A percentile compares a stretch with the other conserved stretches of the same genome.
Evolutionary conservation across 352 stramenopile genomes (phyloP).

Genomic region (Phytopythium oedochilum): DNA sequence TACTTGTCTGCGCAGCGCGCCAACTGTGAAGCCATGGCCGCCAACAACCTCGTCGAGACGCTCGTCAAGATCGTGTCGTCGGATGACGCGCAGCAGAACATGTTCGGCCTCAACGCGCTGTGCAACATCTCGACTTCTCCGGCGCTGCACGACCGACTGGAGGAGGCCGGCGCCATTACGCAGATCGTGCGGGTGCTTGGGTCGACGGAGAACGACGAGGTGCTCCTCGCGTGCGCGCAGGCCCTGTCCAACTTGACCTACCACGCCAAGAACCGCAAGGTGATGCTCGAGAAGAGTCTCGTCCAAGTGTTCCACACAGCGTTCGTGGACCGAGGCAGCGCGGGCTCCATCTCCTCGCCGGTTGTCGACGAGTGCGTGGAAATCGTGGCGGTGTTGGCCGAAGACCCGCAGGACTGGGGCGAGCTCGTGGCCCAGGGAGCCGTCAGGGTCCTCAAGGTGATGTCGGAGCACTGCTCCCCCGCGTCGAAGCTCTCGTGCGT

Average conservation of each 20-base stretch:
- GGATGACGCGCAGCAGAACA: conserved; percentile 52
- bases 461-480: conserved; percentile 21
- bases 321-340: conserved; percentile 19
- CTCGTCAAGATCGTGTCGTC: conserved; percentile 52
- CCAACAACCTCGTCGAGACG: conserved; percentile 61
- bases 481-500: conserved; percentile 42
- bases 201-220: conserved; percentile 31
- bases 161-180: conserved; percentile 43
- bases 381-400: conserved; percentile 60
- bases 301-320: conserved; percentile 38
- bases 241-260: conserved; percentile 69
- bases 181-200: conserved; percentile 51
- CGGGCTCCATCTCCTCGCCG: conserved; percentile 8
- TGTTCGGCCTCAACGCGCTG: conserved; percentile 69
- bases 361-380: conserved; percentile 63
- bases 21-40: conserved; percentile 76
- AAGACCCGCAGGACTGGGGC: conserved; percentile 46
- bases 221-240: conserved; percentile 59
- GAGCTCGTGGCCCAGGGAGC: conserved; percentile 49
- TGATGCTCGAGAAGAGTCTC: conserved; percentile 53
- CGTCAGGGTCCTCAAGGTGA: conserved; percentile 45
- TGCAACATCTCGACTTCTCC: conserved; percentile 71
- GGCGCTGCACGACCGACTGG: conserved; percentile 65
- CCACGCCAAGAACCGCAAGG: conserved; percentile 49
- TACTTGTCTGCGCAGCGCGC: conserved; percentile 56